These are phyloP conservation scores for Carpinus fangiana DNA, from an alignment of 306 rosid genomes.

Conservation along the genomic window DNA sequence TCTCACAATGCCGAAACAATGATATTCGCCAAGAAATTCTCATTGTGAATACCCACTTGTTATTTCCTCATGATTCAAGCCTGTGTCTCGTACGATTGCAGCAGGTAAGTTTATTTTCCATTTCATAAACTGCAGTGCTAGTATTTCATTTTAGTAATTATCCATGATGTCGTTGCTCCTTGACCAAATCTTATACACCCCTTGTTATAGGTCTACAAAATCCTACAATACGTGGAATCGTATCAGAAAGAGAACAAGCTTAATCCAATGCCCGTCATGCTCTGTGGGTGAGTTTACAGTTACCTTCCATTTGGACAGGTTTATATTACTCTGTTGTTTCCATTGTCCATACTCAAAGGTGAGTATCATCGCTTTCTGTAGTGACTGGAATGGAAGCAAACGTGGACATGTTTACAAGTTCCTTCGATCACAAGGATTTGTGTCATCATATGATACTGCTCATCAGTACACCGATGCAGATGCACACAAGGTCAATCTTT, in stretches of 20 bases:
- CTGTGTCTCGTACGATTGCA: slow-evolving; percentile 48
- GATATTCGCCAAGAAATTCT: slow-evolving; percentile 56
- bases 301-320: background rate
- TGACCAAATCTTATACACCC: slow-evolving; percentile 6
- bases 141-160: background rate
- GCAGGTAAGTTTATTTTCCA: slow-evolving; percentile 41
- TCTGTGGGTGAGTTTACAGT: slow-evolving; percentile 76
- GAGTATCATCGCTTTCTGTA: slow-evolving; percentile 33
- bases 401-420: slow-evolving; percentile 97
- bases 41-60: slow-evolving; percentile 56
- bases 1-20: slow-evolving; percentile 35
- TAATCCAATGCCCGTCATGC: slow-evolving; percentile 82
- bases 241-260: slow-evolving; percentile 84
- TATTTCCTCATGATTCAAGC: slow-evolving; percentile 65
- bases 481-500: slow-evolving; percentile 69
- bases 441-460: slow-evolving; percentile 90
- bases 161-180: slow-evolving; percentile 20
- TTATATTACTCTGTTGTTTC: background rate
- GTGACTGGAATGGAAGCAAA: slow-evolving; percentile 99
- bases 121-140: background rate
- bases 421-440: slow-evolving; percentile 91
- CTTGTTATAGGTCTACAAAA: slow-evolving; percentile 71
- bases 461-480: slow-evolving; percentile 92
- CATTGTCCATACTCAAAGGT: background rate
- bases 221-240: slow-evolving; percentile 78